These are phyloP conservation scores for Oryza glumipatula DNA, from an alignment of 176 grass and related monocot genomes.

Conservation along the genomic window DNA sequence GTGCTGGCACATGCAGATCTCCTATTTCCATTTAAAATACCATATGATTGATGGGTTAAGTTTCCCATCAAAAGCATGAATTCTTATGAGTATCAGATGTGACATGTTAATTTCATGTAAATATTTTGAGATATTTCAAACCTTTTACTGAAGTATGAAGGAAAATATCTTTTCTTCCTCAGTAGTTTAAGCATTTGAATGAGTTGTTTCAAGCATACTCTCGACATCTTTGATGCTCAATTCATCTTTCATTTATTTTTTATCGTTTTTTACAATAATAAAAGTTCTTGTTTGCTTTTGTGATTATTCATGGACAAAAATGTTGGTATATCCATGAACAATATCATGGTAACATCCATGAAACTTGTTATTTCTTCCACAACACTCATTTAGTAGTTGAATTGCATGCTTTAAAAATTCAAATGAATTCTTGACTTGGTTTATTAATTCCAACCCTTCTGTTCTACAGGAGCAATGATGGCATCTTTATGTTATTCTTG, in stretches of 20 bases:
- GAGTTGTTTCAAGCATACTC: background rate
- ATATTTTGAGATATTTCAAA: background rate
- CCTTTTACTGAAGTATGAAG: background rate
- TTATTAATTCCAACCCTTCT: background rate
- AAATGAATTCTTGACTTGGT: background rate
- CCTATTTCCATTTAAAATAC: constrained; percentile 4
- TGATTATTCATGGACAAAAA: background rate
- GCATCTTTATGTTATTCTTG: background rate
- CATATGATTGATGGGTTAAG: background rate
- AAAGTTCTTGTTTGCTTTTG: constrained; percentile 3
- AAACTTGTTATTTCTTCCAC: background rate
- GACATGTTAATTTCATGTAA: background rate
- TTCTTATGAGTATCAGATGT: background rate
- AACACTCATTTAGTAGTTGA: background rate
- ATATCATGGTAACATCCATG: background rate
- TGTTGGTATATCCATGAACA: background rate
- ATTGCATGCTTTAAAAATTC: background rate
- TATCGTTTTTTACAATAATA: background rate
- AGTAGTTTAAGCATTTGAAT: constrained; percentile 1
- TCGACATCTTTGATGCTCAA: background rate
- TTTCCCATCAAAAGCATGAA: background rate
- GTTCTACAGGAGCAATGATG: background rate
- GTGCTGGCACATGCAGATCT: background rate
- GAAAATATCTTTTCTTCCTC: constrained; percentile 9
- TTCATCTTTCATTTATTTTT: background rate